A percentile compares a stretch with the other conserved stretches of the same genome.
Conservation (phyloP, 345 rosid genomes). For the Atalantia buxifolia region DNA sequence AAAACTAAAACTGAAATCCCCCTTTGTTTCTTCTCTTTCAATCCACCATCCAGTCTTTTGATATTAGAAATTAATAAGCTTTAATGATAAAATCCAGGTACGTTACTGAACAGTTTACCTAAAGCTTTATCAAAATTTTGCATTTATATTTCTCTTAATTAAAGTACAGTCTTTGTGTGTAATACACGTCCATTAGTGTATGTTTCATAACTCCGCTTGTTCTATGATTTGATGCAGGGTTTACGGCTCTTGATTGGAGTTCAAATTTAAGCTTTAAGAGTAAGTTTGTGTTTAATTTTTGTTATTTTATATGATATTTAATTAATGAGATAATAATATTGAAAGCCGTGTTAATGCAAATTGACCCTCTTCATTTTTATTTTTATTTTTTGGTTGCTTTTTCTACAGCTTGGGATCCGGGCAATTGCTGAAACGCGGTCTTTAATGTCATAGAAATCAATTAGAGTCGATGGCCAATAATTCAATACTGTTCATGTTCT, state of each 20-base stretch:
- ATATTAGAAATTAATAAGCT: conserved; percentile 9
- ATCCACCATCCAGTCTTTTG: conserved; percentile 5
- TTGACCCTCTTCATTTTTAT: not conserved
- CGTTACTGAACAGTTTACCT: conserved; percentile 20
- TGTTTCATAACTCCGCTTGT: not conserved
- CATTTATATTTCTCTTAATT: not conserved
- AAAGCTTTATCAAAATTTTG: not conserved
- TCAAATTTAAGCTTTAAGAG: conserved; percentile 7
- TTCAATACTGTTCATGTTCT: conserved; percentile 21
- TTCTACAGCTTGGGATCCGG: conserved; percentile 48
- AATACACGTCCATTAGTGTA: not conserved
- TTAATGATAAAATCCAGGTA: conserved; percentile 33
- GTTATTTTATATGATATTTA: not conserved
- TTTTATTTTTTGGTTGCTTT: not conserved
- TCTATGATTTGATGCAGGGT: conserved; percentile 10
- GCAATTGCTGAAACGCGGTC: conserved; percentile 13
- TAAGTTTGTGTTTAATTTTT: conserved; percentile 14
- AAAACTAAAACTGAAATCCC: not conserved
- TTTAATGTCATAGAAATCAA: conserved; percentile 19
- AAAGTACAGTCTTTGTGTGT: not conserved
- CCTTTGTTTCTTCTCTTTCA: conserved; percentile 16
- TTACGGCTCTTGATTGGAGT: not conserved
- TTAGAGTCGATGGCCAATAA: conserved; percentile 26
- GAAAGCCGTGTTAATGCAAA: conserved; percentile 8
- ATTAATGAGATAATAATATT: no score